A percentile compares a stretch with the other conserved stretches of the same genome.
Evolutionary conservation across 495 filamentous ascomycete genomes (phyloP).

Genomic region (Neohortaea acidophila): DNA sequence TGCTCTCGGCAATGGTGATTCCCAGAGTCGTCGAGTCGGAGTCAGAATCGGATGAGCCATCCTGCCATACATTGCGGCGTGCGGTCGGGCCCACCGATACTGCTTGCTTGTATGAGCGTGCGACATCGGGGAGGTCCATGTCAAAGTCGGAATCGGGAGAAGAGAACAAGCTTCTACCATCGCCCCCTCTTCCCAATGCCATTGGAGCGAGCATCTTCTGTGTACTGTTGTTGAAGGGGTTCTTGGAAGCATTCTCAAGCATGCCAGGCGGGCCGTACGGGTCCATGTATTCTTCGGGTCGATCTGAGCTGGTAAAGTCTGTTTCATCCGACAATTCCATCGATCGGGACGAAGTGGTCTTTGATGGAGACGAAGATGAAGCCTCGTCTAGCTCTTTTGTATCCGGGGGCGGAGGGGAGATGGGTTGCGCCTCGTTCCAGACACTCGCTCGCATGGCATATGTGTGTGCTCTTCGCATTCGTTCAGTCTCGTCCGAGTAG

Average conservation of each 20-base stretch:
- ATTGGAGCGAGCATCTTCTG: slow-evolving; percentile 6
- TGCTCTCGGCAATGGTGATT: neutral
- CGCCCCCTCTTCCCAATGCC: neutral
- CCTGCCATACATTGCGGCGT: too few relatives aligned
- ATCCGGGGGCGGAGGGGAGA: slow-evolving; percentile 17
- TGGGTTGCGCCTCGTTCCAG: slow-evolving; percentile 16
- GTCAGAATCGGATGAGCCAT: slow-evolving; percentile 22
- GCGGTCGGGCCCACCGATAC: too few relatives aligned
- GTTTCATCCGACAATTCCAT: slow-evolving; percentile 1
- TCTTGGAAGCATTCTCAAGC: slow-evolving; percentile 17
- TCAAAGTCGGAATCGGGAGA: neutral
- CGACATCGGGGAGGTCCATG: too few relatives aligned
- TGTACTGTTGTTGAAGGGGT: slow-evolving; percentile 25
- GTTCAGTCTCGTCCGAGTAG: slow-evolving; percentile 17
- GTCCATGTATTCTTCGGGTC: slow-evolving; percentile 13
- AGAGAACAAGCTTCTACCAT: slow-evolving; percentile 1
- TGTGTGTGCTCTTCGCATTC: slow-evolving; percentile 19
- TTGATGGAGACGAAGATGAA: slow-evolving; percentile 9
- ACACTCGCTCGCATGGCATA: slow-evolving; percentile 17
- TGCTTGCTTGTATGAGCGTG: too few relatives aligned
- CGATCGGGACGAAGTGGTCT: slow-evolving; percentile 3
- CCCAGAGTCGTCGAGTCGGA: slow-evolving; percentile 1
- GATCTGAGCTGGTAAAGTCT: neutral
- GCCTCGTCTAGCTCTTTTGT: neutral
- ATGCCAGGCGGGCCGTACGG: slow-evolving; percentile 19